phyloP scores from a whole-genome alignment of 78 protist genomes.

The Tieghemostelium lacteum region DNA sequence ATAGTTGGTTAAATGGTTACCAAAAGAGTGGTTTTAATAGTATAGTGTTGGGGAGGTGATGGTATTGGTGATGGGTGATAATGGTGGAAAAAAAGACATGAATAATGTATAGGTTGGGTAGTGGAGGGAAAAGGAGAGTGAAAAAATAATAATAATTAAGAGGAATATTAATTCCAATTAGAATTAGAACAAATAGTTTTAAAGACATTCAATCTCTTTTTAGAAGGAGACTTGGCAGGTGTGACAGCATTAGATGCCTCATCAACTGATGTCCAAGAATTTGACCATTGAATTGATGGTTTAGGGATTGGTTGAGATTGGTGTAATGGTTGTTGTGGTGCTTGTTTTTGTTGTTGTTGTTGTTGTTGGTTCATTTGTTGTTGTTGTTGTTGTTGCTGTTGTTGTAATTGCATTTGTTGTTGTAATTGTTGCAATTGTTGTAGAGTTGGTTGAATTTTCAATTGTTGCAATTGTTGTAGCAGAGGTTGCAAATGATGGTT shows the following conservation, averaged over 20 bases:
- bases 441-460: neutral
- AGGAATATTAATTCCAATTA: no score
- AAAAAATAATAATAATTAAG: no score
- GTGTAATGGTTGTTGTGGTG: neutral
- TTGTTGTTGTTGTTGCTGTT: neutral
- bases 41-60: no score
- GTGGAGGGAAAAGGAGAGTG: no score
- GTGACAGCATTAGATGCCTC: neutral
- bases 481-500: neutral
- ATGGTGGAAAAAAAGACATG: no score
- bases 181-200: constrained; percentile 56
- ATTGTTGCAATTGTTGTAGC: constrained; percentile 5
- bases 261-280: constrained; percentile 23
- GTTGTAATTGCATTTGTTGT: neutral
- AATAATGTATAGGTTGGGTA: no score
- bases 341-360: neutral
- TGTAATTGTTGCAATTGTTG: constrained; percentile 25
- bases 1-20: no score
- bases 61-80: no score
- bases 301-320: constrained; percentile 1
- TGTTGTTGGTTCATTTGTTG: neutral
- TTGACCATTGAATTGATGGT: constrained; percentile 31
- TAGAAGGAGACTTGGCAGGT: neutral
- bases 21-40: no score
- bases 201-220: constrained; percentile 54